A percentile compares a stretch with the other conserved stretches of the same genome.
These are phyloP conservation scores for Penicillium nordicum DNA, from an alignment of 2,329 filamentous ascomycete genomes.

Conservation along the genomic window DNA sequence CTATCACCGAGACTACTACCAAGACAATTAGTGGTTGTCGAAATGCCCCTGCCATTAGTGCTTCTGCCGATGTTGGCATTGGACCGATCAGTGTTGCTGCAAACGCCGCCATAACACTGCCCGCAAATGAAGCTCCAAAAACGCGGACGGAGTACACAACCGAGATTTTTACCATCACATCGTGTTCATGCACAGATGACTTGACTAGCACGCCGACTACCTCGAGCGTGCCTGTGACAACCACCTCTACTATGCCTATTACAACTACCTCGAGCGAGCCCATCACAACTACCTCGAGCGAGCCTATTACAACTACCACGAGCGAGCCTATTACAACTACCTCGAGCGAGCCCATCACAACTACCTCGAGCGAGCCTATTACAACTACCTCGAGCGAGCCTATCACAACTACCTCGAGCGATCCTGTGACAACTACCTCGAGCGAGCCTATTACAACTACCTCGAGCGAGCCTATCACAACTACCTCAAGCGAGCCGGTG, in stretches of 20 bases:
- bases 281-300: neutral
- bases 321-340: neutral
- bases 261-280: neutral
- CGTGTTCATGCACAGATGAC: neutral
- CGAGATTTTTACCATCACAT: neutral
- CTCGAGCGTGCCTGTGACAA: neutral
- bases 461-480: neutral
- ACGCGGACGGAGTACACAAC: conserved; percentile 5
- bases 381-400: neutral
- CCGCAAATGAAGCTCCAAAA: no score
- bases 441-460: neutral
- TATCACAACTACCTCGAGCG: neutral
- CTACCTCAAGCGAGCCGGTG: neutral
- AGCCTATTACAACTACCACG: neutral
- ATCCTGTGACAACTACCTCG: neutral
- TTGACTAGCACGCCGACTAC: neutral
- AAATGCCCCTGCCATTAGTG: neutral
- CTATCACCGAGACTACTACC: neutral
- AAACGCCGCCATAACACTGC: neutral
- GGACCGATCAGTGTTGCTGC: neutral
- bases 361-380: neutral
- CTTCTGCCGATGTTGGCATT: neutral
- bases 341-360: neutral
- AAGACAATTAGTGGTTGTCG: neutral
- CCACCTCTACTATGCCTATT: neutral